Conservation (phyloP, 257 asterid species). For the Parsonsia alboflavescens region DNA sequence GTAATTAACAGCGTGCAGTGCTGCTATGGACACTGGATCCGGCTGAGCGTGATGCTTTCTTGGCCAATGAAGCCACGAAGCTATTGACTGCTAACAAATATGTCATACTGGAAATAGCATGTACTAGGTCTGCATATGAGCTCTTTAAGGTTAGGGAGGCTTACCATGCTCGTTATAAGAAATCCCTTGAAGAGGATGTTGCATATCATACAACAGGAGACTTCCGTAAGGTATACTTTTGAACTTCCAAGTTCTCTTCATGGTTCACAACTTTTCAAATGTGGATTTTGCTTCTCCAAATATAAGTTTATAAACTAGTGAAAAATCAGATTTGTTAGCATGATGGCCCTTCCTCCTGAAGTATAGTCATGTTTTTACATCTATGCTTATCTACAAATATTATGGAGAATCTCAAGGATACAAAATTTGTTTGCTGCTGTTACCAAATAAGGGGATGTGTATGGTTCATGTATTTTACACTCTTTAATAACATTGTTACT, state of each 20-base stretch:
- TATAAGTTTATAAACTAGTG: not conserved
- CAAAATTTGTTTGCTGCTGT: not conserved
- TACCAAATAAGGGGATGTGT: not conserved
- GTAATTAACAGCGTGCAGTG: constrained; percentile 46
- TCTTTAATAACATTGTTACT: not conserved
- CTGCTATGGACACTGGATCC: constrained; percentile 74
- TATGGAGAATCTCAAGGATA: not conserved
- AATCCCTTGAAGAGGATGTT: constrained; percentile 87
- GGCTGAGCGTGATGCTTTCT: constrained; percentile 70
- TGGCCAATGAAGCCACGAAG: constrained; percentile 73
- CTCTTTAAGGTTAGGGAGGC: constrained; percentile 65
- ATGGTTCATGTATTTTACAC: not conserved
- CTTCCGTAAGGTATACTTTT: constrained; percentile 58
- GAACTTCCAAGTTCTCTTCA: not conserved
- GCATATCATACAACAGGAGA: constrained; percentile 75
- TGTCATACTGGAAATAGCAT: constrained; percentile 72
- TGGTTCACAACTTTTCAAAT: not conserved
- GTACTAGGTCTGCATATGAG: constrained; percentile 64
- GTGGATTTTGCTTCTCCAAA: not conserved
- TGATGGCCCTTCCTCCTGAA: not conserved
- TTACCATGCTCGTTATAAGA: constrained; percentile 65
- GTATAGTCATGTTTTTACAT: not conserved
- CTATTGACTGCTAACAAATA: constrained; percentile 43
- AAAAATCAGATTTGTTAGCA: not conserved
- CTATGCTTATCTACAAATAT: not conserved